Conservation (phyloP, 2,329 filamentous ascomycete genomes). For the Gnomoniopsis smithogilvyi region DNA sequence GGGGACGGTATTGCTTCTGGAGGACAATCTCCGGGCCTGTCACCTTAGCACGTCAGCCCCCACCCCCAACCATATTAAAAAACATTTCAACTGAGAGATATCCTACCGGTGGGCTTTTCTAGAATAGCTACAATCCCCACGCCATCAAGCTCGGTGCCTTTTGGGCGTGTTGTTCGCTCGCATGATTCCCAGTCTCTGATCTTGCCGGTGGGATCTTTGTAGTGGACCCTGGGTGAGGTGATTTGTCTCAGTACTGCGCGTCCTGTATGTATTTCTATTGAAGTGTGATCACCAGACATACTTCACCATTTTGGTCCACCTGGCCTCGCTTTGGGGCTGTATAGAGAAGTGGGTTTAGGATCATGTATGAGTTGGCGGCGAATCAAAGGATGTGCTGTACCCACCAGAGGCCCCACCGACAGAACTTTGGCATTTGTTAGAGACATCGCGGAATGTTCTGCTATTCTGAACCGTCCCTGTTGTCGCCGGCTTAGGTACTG, state of each 20-base stretch:
- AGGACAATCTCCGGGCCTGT: conserved; percentile 54
- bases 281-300: conserved; percentile 35
- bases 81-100: no score
- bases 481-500: background rate
- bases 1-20: conserved; percentile 66
- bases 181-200: conserved; percentile 68
- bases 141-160: conserved; percentile 61
- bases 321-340: conserved; percentile 50
- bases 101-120: conserved; percentile 43
- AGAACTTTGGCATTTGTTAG: conserved; percentile 39
- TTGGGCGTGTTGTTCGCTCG: conserved; percentile 66
- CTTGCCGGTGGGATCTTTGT: conserved; percentile 59
- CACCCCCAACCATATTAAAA: no score
- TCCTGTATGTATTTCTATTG: no score
- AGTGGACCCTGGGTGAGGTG: conserved; percentile 49
- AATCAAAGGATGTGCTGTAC: no score
- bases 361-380: no score
- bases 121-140: conserved; percentile 72
- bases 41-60: no score
- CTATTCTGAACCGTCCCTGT: background rate
- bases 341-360: no score
- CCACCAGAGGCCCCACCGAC: conserved; percentile 43
- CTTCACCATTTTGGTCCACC: conserved; percentile 60
- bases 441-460: conserved; percentile 33
- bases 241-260: conserved; percentile 15